Evolutionary conservation across 192 early-diverging fungal genomes (phyloP), one percentile per base, ranked within the genome.

Genomic region (Coemansia sp.): DNA sequence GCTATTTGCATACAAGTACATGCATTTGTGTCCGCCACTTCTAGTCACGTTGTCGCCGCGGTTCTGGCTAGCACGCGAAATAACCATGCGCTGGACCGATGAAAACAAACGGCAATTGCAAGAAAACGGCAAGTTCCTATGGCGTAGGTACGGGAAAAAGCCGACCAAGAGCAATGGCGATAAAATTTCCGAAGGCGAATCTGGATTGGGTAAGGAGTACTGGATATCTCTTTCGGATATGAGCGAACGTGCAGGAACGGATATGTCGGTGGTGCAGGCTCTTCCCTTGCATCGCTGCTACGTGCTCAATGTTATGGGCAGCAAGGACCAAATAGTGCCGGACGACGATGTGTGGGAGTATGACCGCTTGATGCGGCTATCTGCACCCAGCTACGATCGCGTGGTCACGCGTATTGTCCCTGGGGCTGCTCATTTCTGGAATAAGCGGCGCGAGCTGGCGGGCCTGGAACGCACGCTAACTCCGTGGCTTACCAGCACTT

Each of bases 271-370:
- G 28, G 76, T 81, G 36, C 62, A 62, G 44, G 38, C 41, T 26
- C 51, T 83, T 18, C 68, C 69, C n/a, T 38, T 81, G 43, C 43
- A 62, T 26, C 65, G 53, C 10, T 48, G 53, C 11, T 64, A 53
- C 51, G 76, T 83, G 5, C 66, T 85, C 17, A 82, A 75, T 26
- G 46, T 82, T 1, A 75, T 71, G 45, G 83, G 83, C 5, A 58
- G 46, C n/a, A 48, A 51, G 3, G 83, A 85, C 57, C 45, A 60
- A 3, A 56, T 76, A 3, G 78, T 80, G 16, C 82, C 83, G 0
- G 71, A 63, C 26, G 36, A 69, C 6, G 79, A 80, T 52, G 71
- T 67, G 20, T 76, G 63, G 44, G 62, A 62, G 16, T 82, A 79
- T 52, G 64, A 82, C 45, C 39, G 62, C 18, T 28, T 64, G 14